Evolutionary conservation across 148 eudicot genomes (phyloP).

Genomic region (Amaranthus palmeri): DNA sequence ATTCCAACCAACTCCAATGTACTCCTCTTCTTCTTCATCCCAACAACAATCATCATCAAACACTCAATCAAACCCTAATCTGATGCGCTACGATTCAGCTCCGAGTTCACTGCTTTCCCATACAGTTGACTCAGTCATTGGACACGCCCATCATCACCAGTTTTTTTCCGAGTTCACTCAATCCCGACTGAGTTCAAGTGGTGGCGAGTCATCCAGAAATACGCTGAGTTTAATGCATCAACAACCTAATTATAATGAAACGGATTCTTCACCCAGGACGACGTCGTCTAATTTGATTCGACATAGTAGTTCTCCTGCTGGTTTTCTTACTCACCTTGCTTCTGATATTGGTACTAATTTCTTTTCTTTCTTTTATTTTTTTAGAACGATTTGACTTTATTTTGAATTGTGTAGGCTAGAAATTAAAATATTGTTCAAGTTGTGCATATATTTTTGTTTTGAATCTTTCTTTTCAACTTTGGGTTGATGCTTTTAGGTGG

Average conservation of each 20-base stretch:
- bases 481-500: neutral
- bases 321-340: slow-evolving; percentile 38
- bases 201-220: slow-evolving; percentile 9
- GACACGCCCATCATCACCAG: slow-evolving; percentile 5
- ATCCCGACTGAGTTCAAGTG: neutral
- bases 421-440: slow-evolving; percentile 1
- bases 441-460: neutral
- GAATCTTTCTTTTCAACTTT: neutral
- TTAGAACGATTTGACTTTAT: neutral
- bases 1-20: slow-evolving; percentile 9
- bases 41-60: slow-evolving; percentile 13
- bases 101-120: slow-evolving; percentile 41
- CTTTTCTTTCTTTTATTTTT: neutral
- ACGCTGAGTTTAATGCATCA: slow-evolving; percentile 21
- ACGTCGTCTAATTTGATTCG: slow-evolving; percentile 36
- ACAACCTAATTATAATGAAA: slow-evolving; percentile 15
- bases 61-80: slow-evolving; percentile 12
- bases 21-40: slow-evolving; percentile 21
- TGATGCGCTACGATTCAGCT: slow-evolving; percentile 55
- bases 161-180: slow-evolving; percentile 5
- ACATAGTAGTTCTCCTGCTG: slow-evolving; percentile 62
- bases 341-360: slow-evolving; percentile 33
- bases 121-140: slow-evolving; percentile 43
- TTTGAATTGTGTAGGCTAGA: neutral
- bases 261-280: neutral